A percentile compares a stretch with the other conserved stretches of the same genome.
Evolutionary conservation across 768 basidiomycete species (phyloP).

Genomic region (Panaeolus papilionaceus): DNA sequence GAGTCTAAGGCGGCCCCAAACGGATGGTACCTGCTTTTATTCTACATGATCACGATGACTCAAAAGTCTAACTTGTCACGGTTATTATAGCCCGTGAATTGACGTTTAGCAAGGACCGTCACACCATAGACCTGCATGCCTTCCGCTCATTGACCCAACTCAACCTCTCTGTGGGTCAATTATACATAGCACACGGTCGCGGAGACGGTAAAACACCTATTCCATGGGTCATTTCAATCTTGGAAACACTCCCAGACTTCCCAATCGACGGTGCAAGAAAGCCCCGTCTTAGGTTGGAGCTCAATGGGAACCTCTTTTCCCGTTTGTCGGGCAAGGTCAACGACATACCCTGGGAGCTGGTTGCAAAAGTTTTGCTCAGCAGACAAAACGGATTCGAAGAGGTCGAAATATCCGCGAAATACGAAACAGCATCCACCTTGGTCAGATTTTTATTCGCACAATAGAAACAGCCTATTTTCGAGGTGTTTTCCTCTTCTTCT

Average conservation of each 20-base stretch:
- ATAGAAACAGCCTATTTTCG: no score
- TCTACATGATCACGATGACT: not conserved
- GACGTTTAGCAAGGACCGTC: no score
- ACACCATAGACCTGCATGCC: not conserved
- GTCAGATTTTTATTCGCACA: no score
- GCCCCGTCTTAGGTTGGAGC: not conserved
- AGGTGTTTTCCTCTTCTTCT: no score
- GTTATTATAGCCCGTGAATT: no score
- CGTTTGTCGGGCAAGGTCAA: not conserved
- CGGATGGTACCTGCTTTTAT: not conserved
- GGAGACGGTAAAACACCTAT: not conserved
- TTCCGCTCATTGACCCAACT: not conserved
- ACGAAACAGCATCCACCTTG: no score
- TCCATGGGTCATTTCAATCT: not conserved
- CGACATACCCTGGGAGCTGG: not conserved
- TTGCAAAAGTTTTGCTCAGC: not conserved
- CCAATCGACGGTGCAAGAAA: not conserved
- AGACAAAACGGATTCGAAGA: not conserved
- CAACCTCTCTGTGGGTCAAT: not conserved
- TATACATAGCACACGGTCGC: not conserved
- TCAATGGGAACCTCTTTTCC: not conserved
- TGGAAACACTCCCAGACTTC: not conserved
- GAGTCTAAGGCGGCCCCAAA: not conserved
- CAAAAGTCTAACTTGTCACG: no score
- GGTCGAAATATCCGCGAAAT: no score